Evolutionary conservation across 78 protist genomes (phyloP).

Genomic region (slime mould (Dictyostelium discoideum)): dicty_2.7 NC_007090.3:1353501-1354000

Average conservation of each 20-base stretch:
- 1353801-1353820: slow-evolving; percentile 85
- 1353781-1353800: slow-evolving; percentile 84
- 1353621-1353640: slow-evolving; percentile 77
- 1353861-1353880: slow-evolving; percentile 95
- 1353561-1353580: slow-evolving; percentile 29
- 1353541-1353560: slow-evolving; percentile 81
- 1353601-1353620: slow-evolving; percentile 80
- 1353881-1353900: slow-evolving; percentile 88
- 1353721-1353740: slow-evolving; percentile 89
- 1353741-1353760: not conserved
- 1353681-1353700: slow-evolving; percentile 93
- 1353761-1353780: not conserved
- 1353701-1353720: slow-evolving; percentile 89
- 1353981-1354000: slow-evolving; percentile 90
- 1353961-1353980: slow-evolving; percentile 47
- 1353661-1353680: slow-evolving; percentile 95
- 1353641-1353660: slow-evolving; percentile 93
- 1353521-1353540: slow-evolving; percentile 90
- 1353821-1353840: slow-evolving; percentile 83
- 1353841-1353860: slow-evolving; percentile 84
- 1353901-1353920: slow-evolving; percentile 29
- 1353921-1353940: slow-evolving; percentile 88
- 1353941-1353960: slow-evolving; percentile 85
- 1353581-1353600: slow-evolving; percentile 41
- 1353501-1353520: slow-evolving; percentile 85